phyloP scores from a whole-genome alignment of 2,329 filamentous ascomycete genomes.

The Pseudogymnoascus sp. region DNA sequence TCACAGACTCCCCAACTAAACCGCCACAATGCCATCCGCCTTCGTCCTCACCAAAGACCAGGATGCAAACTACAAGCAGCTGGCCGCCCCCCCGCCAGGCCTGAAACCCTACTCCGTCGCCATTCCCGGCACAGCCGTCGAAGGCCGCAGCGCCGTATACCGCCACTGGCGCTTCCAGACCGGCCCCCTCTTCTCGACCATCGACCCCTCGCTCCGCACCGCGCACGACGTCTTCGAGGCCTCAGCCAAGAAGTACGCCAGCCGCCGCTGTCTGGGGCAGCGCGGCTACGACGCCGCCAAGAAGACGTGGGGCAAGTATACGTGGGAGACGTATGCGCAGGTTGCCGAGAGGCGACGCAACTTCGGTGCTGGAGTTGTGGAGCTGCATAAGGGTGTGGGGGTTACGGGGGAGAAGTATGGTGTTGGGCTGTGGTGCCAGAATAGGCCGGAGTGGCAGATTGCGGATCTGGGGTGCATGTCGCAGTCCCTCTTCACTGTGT shows the following conservation, averaged over 20 bases:
- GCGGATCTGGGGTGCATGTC: constrained; percentile 79
- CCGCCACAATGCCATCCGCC: neutral
- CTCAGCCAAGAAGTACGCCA: constrained; percentile 52
- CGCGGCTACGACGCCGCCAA: constrained; percentile 69
- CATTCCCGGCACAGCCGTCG: constrained; percentile 63
- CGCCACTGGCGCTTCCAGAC: constrained; percentile 73
- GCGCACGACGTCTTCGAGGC: constrained; percentile 74
- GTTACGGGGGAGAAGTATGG: constrained; percentile 60
- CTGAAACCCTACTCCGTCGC: constrained; percentile 62
- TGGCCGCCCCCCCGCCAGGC: constrained; percentile 23
- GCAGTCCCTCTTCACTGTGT: constrained; percentile 81
- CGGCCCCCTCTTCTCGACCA: constrained; percentile 58
- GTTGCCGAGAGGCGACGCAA: constrained; percentile 72
- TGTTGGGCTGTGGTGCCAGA: constrained; percentile 78
- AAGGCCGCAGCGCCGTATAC: constrained; percentile 69
- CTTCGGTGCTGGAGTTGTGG: constrained; percentile 75
- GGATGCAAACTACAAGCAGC: constrained; percentile 17
- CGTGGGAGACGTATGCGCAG: constrained; percentile 76
- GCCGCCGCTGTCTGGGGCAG: constrained; percentile 66
- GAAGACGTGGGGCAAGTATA: constrained; percentile 65
- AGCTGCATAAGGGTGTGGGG: constrained; percentile 67
- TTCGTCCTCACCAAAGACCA: constrained; percentile 15
- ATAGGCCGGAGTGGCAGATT: constrained; percentile 83
- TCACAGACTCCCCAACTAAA: neutral
- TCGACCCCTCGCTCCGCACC: constrained; percentile 63